Percentiles rank a stretch among this genome's conserved stretches.
phyloP scores from a whole-genome alignment of 768 basidiomycete species.

The Trametes meyenii region DNA sequence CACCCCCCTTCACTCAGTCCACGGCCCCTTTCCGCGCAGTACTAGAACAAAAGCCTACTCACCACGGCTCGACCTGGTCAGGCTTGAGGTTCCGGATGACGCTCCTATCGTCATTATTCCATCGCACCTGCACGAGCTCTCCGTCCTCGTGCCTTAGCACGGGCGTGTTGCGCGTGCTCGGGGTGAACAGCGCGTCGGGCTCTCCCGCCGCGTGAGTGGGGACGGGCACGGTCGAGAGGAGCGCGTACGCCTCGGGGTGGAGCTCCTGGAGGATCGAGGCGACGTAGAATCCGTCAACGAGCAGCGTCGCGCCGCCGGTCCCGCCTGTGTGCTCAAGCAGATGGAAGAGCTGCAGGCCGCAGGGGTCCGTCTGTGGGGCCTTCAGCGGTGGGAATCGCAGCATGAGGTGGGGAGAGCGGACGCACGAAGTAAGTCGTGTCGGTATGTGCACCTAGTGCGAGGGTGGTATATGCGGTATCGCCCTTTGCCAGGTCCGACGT shows the following conservation, averaged over 20 bases:
- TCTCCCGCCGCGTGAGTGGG: constrained; percentile 93
- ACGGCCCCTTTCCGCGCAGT: neutral
- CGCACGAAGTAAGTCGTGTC: constrained; percentile 76
- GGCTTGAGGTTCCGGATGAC: constrained; percentile 66
- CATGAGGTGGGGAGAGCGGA: neutral
- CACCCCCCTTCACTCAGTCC: neutral
- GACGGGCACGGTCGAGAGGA: constrained; percentile 69
- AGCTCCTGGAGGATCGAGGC: constrained; percentile 77
- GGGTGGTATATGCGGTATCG: constrained; percentile 91
- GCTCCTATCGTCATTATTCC: constrained; percentile 95
- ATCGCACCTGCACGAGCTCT: constrained; percentile 77
- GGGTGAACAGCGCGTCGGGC: constrained; percentile 53
- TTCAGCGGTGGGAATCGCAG: neutral
- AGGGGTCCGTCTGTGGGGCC: constrained; percentile 76
- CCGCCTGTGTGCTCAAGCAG: constrained; percentile 83
- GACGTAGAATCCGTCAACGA: constrained; percentile 94
- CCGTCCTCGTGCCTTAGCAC: constrained; percentile 73
- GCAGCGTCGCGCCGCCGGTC: constrained; percentile 83
- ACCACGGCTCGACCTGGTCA: constrained; percentile 76
- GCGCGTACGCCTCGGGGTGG: constrained; percentile 68
- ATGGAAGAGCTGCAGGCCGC: constrained; percentile 96
- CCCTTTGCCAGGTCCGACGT: constrained; percentile 89
- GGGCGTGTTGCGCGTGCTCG: constrained; percentile 56
- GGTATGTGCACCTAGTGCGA: constrained; percentile 86
- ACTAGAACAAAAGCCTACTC: constrained; percentile 8